Percentiles rank a stretch among this genome's conserved stretches.
phyloP scores from a whole-genome alignment of 2,329 filamentous ascomycete species.

The Berkeleyomyces basicola region DNA sequence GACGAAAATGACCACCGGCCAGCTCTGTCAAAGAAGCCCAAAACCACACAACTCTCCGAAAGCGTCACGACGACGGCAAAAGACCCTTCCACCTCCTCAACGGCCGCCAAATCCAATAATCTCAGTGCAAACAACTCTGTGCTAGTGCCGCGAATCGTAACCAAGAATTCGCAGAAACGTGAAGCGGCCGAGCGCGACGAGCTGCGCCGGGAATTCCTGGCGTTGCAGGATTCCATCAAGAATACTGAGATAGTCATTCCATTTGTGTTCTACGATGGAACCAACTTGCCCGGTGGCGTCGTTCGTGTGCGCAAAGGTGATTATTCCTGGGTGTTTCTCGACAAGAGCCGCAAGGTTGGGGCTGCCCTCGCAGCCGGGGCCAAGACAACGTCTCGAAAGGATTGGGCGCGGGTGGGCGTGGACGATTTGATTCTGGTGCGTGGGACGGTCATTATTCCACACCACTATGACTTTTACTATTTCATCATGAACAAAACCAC shows the following conservation, averaged over 20 bases:
- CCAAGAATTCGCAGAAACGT: conserved; percentile 58
- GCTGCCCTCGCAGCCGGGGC: conserved; percentile 63
- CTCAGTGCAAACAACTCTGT: conserved; percentile 47
- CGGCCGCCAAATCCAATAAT: conserved; percentile 20
- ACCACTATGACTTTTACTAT: conserved; percentile 97
- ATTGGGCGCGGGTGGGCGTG: conserved; percentile 87
- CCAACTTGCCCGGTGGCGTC: conserved; percentile 68
- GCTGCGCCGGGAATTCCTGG: conserved; percentile 65
- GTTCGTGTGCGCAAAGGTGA: conserved; percentile 89
- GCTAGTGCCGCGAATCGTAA: conserved; percentile 48
- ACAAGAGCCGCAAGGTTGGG: conserved; percentile 78
- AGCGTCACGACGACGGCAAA: conserved; percentile 15
- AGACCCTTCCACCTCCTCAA: conserved; percentile 17
- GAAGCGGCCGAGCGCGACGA: conserved; percentile 68
- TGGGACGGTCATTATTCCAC: conserved; percentile 81
- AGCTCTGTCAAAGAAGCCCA: conserved; percentile 19
- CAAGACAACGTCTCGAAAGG: conserved; percentile 46
- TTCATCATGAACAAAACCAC: conserved; percentile 80
- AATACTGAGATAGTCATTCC: conserved; percentile 78
- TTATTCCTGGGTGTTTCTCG: conserved; percentile 80
- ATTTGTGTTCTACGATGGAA: conserved; percentile 94
- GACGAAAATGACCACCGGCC: conserved; percentile 29
- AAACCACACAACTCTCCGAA: conserved; percentile 17
- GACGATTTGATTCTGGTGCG: conserved; percentile 90
- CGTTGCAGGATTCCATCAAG: conserved; percentile 73